These are phyloP conservation scores for Chamaecyparis obtusa DNA, from an alignment of 75 land plant genomes.

Conservation along the genomic window DNA sequence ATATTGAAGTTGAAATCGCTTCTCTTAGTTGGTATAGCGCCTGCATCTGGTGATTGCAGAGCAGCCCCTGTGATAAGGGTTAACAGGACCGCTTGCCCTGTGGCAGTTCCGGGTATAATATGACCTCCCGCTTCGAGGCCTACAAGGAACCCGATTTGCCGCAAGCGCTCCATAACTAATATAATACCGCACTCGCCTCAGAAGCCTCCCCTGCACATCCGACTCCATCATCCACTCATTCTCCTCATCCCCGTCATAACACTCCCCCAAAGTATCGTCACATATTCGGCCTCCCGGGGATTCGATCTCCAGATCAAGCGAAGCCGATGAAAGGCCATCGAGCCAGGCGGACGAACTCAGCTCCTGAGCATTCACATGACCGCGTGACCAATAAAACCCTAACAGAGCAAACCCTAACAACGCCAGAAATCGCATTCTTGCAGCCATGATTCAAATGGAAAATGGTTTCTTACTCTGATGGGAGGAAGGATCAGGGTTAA, in stretches of 20 bases:
- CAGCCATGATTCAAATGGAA: neutral
- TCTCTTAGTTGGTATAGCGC: slow-evolving; percentile 10
- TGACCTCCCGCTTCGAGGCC: slow-evolving; percentile 63
- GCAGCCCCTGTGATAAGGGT: slow-evolving; percentile 56
- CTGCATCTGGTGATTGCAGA: slow-evolving; percentile 48
- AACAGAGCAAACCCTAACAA: neutral
- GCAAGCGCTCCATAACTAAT: slow-evolving; percentile 60
- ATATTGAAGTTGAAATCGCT: neutral
- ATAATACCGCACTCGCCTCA: slow-evolving; percentile 24
- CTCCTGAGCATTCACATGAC: neutral
- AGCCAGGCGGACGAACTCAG: neutral
- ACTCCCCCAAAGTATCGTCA: neutral
- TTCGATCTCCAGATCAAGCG: neutral
- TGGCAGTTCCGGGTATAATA: slow-evolving; percentile 62
- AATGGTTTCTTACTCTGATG: too few species aligned
- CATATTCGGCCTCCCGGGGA: neutral
- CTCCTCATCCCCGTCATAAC: neutral
- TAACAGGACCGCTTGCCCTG: slow-evolving; percentile 36
- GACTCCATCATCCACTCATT: neutral
- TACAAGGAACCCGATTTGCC: slow-evolving; percentile 54
- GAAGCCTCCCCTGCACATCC: slow-evolving; percentile 6
- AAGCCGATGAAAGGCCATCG: neutral
- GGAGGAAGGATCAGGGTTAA: neutral
- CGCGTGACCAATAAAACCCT: neutral
- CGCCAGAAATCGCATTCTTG: neutral